Evolutionary conservation across 2,329 filamentous ascomycete genomes (phyloP), one percentile per base, ranked within the genome.

Genomic region (Apiospora sp.): DNA sequence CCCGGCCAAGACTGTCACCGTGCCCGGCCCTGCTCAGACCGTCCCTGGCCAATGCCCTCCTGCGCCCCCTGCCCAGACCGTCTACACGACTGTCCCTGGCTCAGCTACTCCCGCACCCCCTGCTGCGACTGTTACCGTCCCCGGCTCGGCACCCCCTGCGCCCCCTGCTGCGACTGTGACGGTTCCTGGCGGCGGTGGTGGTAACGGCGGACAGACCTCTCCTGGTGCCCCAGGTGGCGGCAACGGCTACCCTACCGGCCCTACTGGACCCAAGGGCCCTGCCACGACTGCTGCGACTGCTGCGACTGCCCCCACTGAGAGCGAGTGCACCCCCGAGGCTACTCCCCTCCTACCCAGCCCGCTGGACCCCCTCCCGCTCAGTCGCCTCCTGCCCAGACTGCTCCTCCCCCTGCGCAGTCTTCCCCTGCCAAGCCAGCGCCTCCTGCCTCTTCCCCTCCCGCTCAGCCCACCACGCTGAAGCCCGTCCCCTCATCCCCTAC

Each of bases 381-480:
- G 24, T 16, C 27, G 13, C 49, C 48, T 27, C 49, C 49, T 27
- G 49, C 49, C 10, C 49, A n/a, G 12, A 51, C 49, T 4, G 49
- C n/a, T 1, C 49, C 49, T 27, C 48, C 49, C 24, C n/a, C 49
- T 3, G 51, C 43, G 2, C 43, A 44, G 24, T 6, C 27, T n/a
- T 48, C 46, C 46, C 46, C 16, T 10, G 41, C 41, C 13, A 8
- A 43, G 41, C 41, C 41, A 43, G 44, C 44, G 0, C 54, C 54
- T 13, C 54, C 54, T 1, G 30, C 54, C 6, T 30, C 37, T 16
- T 30, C 30, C 1, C 58, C 30, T 2, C 58, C 30, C 10, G 58
- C 58, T 41, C 34, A 64, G 34, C 34, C 58, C 22, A 41, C 58
- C 58, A 64, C 58, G 19, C 10, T 64, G 58, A 37, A 64, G 58